Percentiles rank a stretch among this genome's conserved stretches.
Conservation (phyloP, 78 protist genomes). For the Dictyostelium purpureum region DNA sequence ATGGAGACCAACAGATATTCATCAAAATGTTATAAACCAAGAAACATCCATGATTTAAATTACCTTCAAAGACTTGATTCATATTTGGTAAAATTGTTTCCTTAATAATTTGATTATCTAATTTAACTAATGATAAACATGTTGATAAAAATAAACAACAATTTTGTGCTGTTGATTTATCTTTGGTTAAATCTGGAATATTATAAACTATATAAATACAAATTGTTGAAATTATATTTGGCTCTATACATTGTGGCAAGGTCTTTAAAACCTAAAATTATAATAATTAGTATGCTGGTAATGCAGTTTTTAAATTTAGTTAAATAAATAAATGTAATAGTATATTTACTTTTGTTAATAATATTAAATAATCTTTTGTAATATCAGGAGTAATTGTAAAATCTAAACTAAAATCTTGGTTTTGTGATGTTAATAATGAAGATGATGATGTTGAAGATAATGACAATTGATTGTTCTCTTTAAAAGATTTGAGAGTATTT, state of each 20-base stretch:
- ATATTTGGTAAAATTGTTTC: neutral
- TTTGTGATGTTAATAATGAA: neutral
- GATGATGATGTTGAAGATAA: neutral
- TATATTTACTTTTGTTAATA: slow-evolving; percentile 6
- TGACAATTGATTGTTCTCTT: neutral
- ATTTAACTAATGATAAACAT: neutral
- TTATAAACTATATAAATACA: slow-evolving; percentile 42
- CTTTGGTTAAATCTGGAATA: slow-evolving; percentile 18
- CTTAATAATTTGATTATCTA: neutral
- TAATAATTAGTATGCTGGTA: neutral
- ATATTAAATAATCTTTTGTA: slow-evolving; percentile 32
- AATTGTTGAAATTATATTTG: slow-evolving; percentile 17
- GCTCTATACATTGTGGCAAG: slow-evolving; percentile 61
- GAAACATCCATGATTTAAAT: slow-evolving; percentile 6
- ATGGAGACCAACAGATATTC: slow-evolving; percentile 4
- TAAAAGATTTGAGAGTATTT: neutral
- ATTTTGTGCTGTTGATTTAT: slow-evolving; percentile 3
- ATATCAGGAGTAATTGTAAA: slow-evolving; percentile 37
- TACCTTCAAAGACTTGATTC: neutral
- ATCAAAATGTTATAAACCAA: slow-evolving; percentile 46
- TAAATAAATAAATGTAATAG: too few species aligned
- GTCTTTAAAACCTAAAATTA: neutral
- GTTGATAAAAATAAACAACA: slow-evolving; percentile 11
- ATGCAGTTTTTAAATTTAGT: neutral
- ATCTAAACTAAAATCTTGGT: slow-evolving; percentile 11